Base-by-base conservation (phyloP, 2,329 filamentous ascomycete species). In the Trichophyton mentagrophytes region DNA sequence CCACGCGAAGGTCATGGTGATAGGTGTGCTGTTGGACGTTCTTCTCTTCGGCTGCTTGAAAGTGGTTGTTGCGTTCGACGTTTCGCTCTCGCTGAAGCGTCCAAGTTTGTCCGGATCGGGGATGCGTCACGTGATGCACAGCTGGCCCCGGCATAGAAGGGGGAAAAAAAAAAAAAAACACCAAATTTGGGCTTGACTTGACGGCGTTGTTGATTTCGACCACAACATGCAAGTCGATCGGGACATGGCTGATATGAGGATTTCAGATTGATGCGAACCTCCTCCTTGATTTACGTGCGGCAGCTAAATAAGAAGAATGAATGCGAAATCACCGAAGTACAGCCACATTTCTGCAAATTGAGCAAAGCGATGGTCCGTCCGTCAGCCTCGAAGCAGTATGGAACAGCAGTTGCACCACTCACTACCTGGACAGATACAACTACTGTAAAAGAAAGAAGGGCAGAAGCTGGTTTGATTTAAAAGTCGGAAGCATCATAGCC, bases 1-100 rank as follows among this genome's bases (percentile, higher is more conserved):
- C 93, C 92, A 99, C 76, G 91, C 89, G 82, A 91, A 92, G 80
- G 88, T 82, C 93, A 97, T 99, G 67, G 66, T 67, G 65, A 63
- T 63, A 30, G 22, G 15, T 53, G 49, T 27, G 22, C 13, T 53
- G 15, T 6, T 53, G 11, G 49, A 53, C 13, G 22, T n/a, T 22
- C 22, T 27, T n/a, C 22, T 30, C 49, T 20, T 53, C 27, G 44
- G 4, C 49, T 53, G 25, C 49, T 53, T 17, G 49, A 9, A 53
- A 25, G 49, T 53, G 49, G 49, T 53, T 53, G 27, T 30, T 51
- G 30, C 49, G 9, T 33, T 33, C n/a, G 49, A 25, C 49, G 49
- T 53, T 33, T 27, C 49, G 30, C 33, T 53, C 11, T 51, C 49
- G 49, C 15, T 53, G 49, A n/a, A 9, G 17, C 42, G 15, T 20